Evolutionary conservation across 768 basidiomycete genomes (phyloP).

Genomic region (Termitomyces bulborhizus): DNA sequence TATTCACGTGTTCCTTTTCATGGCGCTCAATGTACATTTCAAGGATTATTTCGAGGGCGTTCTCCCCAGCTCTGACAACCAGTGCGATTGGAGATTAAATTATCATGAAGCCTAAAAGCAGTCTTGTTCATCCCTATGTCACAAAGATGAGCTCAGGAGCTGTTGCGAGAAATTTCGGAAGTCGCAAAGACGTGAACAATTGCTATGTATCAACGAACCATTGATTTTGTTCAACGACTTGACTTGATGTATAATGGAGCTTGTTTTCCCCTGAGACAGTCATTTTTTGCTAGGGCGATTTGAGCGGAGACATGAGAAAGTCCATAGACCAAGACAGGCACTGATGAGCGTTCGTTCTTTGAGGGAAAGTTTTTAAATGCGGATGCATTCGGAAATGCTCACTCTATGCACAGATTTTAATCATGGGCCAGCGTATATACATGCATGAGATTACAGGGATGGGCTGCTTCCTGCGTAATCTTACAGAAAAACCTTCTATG

Average conservation of each 20-base stretch:
- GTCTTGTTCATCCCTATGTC: neutral
- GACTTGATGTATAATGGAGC: too few species aligned
- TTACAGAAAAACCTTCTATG: neutral
- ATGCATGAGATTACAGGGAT: neutral
- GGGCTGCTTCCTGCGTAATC: too few species aligned
- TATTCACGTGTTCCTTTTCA: neutral
- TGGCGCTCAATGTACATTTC: conserved; percentile 1
- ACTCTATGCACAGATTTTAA: neutral
- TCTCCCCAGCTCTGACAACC: neutral
- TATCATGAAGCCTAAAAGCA: neutral
- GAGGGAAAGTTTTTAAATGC: neutral
- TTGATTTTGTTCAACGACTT: too few species aligned
- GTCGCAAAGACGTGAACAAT: too few species aligned
- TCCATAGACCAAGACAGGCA: neutral
- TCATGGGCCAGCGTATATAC: too few species aligned
- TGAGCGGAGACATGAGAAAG: neutral
- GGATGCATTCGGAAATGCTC: neutral
- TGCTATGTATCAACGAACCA: too few species aligned
- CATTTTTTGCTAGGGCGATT: neutral
- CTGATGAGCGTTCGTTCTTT: neutral
- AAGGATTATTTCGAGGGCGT: conserved; percentile 92
- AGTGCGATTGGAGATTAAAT: neutral
- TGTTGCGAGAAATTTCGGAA: neutral
- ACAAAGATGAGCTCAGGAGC: neutral
- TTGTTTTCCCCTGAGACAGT: too few species aligned